A percentile compares a stretch with the other conserved stretches of the same genome.
Evolutionary conservation across 345 rosid genomes (phyloP).

Genomic region (Syzygium jambos): DNA sequence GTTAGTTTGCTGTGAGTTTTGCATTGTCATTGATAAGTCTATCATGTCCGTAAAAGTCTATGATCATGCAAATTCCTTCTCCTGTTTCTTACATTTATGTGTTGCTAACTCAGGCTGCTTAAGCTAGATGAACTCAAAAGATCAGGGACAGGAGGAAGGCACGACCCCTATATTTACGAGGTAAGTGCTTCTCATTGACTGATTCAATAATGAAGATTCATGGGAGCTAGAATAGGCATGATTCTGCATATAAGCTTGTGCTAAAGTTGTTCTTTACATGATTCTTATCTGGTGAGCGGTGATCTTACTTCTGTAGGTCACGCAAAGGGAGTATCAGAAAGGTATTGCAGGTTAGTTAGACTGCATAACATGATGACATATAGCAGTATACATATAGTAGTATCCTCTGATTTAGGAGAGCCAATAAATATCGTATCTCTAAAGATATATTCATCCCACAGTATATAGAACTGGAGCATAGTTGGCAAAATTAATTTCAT

Average conservation of each 20-base stretch:
- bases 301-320: neutral
- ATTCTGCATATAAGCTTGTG: neutral
- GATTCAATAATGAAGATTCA: neutral
- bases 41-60: neutral
- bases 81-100: neutral
- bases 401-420: neutral
- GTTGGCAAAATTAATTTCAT: neutral
- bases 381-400: neutral
- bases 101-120: constrained; percentile 36
- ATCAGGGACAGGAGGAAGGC: constrained; percentile 74
- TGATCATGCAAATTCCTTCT: neutral
- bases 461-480: neutral
- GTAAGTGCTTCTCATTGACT: constrained; percentile 9
- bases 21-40: neutral
- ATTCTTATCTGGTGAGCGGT: neutral
- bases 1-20: neutral
- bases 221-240: neutral
- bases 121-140: constrained; percentile 58
- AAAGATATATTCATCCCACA: neutral
- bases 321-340: neutral
- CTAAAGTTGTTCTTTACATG: neutral
- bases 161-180: constrained; percentile 72
- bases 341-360: neutral
- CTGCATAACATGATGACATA: neutral
- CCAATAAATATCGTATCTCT: neutral